Evolutionary conservation across 2,329 filamentous ascomycete genomes (phyloP).

Genomic region (Chalaropsis thielavioides): DNA sequence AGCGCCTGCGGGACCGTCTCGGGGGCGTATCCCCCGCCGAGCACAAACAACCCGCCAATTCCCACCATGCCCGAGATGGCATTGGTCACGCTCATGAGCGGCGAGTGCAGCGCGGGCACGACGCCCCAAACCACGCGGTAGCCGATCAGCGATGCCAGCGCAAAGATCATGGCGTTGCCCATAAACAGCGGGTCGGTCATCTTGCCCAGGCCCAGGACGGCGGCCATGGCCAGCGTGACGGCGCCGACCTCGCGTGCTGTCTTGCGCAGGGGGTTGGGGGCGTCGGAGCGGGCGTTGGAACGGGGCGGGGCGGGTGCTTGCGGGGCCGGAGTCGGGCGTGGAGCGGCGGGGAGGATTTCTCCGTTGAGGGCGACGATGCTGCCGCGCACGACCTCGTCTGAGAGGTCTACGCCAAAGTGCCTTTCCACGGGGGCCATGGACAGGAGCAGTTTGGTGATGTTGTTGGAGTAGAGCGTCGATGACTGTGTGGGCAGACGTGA

Average conservation of each 20-base stretch:
- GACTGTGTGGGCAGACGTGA: conserved; percentile 78
- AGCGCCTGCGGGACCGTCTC: conserved; percentile 66
- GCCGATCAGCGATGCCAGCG: conserved; percentile 69
- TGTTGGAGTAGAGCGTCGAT: conserved; percentile 84
- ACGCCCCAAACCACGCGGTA: conserved; percentile 87
- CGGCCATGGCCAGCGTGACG: conserved; percentile 64
- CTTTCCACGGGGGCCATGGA: conserved; percentile 68
- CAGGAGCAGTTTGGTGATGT: conserved; percentile 76
- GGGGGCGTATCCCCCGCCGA: conserved; percentile 67
- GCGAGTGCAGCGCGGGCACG: conserved; percentile 66
- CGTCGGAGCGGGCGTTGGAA: conserved; percentile 33
- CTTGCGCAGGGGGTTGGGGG: conserved; percentile 68
- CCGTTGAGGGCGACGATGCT: conserved; percentile 71
- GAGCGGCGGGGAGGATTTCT: conserved; percentile 59
- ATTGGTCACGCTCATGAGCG: conserved; percentile 85
- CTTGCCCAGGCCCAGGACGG: conserved; percentile 63
- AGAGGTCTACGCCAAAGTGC: conserved; percentile 63
- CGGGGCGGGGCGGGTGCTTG: conserved; percentile 21
- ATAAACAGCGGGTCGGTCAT: conserved; percentile 73
- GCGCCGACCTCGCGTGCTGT: conserved; percentile 59
- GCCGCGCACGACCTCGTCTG: conserved; percentile 73
- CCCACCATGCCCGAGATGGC: conserved; percentile 87
- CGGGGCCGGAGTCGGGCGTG: conserved; percentile 47
- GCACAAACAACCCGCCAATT: conserved; percentile 73
- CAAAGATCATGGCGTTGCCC: conserved; percentile 74